Conservation (phyloP, 225 moss, liverwort and hornwort genomes). For the Sphagnum tenellum region DNA sequence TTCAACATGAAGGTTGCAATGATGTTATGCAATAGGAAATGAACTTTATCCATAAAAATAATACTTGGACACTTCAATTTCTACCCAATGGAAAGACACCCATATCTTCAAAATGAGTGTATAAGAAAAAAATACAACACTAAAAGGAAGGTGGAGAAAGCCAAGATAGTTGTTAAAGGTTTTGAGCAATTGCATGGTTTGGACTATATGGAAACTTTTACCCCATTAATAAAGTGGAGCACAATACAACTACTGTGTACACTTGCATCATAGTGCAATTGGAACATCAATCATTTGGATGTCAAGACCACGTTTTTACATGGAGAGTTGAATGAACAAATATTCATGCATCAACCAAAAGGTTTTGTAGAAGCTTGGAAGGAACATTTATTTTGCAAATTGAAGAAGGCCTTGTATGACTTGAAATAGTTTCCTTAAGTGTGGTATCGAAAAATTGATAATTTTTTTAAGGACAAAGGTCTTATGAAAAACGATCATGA, state of each 20-base stretch:
- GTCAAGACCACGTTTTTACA: conserved; percentile 9
- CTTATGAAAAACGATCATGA: background rate
- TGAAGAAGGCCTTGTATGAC: conserved; percentile 2
- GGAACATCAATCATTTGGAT: background rate
- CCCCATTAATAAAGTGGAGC: conserved; percentile 3
- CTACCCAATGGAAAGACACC: too few species aligned
- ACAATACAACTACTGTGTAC: background rate
- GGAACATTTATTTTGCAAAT: background rate
- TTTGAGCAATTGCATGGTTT: background rate
- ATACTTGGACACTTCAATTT: too few species aligned
- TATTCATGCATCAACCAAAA: conserved; percentile 5
- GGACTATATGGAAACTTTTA: conserved; percentile 1
- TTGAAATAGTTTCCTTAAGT: conserved; percentile 3
- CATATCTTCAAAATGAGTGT: too few species aligned
- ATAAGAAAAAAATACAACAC: too few species aligned
- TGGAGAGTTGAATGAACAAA: conserved; percentile 3
- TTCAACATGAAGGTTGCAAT: too few species aligned
- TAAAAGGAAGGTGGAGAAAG: background rate
- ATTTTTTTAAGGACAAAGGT: background rate
- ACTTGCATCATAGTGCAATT: background rate
- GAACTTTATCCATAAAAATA: too few species aligned
- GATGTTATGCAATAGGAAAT: too few species aligned
- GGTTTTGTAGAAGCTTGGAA: background rate
- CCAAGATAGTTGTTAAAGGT: conserved; percentile 2
- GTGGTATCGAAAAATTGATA: conserved; percentile 2